Base-by-base conservation (phyloP, 805 yeast species). In the Candida easanensis region DNA sequence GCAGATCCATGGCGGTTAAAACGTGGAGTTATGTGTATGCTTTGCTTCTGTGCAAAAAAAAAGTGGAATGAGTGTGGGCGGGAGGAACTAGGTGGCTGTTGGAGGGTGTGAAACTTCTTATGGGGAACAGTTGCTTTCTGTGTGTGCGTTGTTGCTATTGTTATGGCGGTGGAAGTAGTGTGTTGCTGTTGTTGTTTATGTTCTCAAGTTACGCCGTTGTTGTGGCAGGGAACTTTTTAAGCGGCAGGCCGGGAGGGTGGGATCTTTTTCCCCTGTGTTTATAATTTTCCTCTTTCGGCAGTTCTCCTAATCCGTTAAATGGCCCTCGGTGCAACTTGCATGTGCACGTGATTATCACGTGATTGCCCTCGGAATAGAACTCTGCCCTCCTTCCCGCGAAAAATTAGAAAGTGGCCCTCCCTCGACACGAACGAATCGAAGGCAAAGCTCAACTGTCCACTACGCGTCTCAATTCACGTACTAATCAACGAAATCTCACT, bases 241-340 rank as follows among this genome's bases (percentile, higher is more conserved):
- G 33, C 9, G 6, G 20, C 9, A 16, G 13, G 20, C 8, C 13
- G 5, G 36, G 15, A 9, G 23, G n/a, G 9, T 16, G 9, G 11
- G 19, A n/a, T 28, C 9, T 17, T 36, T 37, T 27, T n/a, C 25
- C 36, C 14, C 30, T 26, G 30, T 56, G 58, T 56, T 56, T 50
- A 48, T 36, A 47, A 47, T 41, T 56, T 54, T 42, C 60, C 60
- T 25, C 35, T 45, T 40, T 4, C 5, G 57, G 60, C 17, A 54
- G 33, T 46, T 44, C 25, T 20, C 57, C 51, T 8, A 16, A 40
- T 45, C 19, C 23, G 42, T 28, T 42, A 40, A 45, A 45, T 43
- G 41, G 6, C 31, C 25, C 25, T 22, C 25, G 25, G 25, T 22
- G 7, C 25, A 22, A 7, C 10, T 10, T 7, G 25, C 7, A 22